Base-by-base conservation (phyloP, 2,329 filamentous ascomycete genomes). In the Proliferodiscus dingleyae region DNA sequence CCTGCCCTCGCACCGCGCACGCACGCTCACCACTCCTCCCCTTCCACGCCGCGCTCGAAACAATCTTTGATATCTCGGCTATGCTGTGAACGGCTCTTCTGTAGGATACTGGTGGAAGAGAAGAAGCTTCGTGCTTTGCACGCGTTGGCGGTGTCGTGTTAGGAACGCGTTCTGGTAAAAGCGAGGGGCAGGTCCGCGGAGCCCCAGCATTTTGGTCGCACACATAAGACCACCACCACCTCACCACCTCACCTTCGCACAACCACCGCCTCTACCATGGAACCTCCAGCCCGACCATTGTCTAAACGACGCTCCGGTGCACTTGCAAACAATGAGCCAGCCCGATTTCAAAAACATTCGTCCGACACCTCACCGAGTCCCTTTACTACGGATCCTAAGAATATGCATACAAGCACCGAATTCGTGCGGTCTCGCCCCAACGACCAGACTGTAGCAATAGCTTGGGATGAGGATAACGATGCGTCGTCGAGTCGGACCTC, bases 391-490 rank as follows among this genome's bases (percentile, higher is more conserved):
- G 57, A 51, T 43, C 38, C 52, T 19, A 55, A 55, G 32, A 49
- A 52, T 21, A 49, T 47, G 41, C 51, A 52, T 30, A 45, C 36
- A 23, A 46, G 24, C 41, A 44, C 50, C 29, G 56, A 60, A 30
- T 44, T 43, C 34, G 49, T 49, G 50, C 51, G 48, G 41, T 50
- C 51, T 42, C 50, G 47, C 19, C 45, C 53, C 23, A 56, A 52
- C 8, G 53, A 42, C 38, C 55, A 57, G 42, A 61, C 51, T 4
- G 55, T 61, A 16, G 58, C 56, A 7, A 47, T 60, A 32, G 54
- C 49, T 45, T 61, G 57, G 56, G 43, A 60, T 34, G 59, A 61
- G 40, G 54, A 49, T 22, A 54, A 55, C 22, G 54, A 61, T 39
- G 39, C 47, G n/a, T 30, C 51, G 16, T 49, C 49, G 43, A 49